These are phyloP conservation scores for Amylocystis lapponica DNA, from an alignment of 768 basidiomycete genomes.

Conservation along the genomic window DNA sequence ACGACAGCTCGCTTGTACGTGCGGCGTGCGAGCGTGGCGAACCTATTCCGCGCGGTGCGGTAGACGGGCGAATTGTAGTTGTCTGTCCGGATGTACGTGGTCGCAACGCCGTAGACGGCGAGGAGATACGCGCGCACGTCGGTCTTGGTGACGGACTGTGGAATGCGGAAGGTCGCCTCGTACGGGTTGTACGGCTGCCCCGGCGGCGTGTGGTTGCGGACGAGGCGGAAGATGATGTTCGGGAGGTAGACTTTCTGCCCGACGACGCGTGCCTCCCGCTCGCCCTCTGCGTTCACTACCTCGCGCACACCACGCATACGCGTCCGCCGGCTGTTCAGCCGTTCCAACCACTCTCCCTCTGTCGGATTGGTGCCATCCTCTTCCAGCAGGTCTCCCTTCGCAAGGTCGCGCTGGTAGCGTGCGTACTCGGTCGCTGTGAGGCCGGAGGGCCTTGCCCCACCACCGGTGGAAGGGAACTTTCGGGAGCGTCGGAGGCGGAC, in stretches of 20 bases:
- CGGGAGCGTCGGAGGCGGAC: slow-evolving; percentile 61
- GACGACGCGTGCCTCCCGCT: slow-evolving; percentile 49
- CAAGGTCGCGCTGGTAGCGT: slow-evolving; percentile 53
- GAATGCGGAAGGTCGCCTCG: slow-evolving; percentile 90
- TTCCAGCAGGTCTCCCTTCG: slow-evolving; percentile 42
- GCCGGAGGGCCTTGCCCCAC: slow-evolving; percentile 48
- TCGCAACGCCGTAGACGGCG: slow-evolving; percentile 81
- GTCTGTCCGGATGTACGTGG: slow-evolving; percentile 95
- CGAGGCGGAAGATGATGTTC: slow-evolving; percentile 76
- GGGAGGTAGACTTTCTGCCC: slow-evolving; percentile 87
- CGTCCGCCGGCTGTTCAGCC: slow-evolving; percentile 50
- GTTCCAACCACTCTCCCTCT: slow-evolving; percentile 53
- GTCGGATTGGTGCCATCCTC: slow-evolving; percentile 31
- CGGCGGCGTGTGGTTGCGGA: slow-evolving; percentile 73
- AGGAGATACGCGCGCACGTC: slow-evolving; percentile 83
- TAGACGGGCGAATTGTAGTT: slow-evolving; percentile 65
- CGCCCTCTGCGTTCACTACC: slow-evolving; percentile 31
- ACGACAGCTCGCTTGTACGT: slow-evolving; percentile 92
- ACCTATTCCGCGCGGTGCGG: slow-evolving; percentile 15
- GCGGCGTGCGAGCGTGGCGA: slow-evolving; percentile 28
- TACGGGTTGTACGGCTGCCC: slow-evolving; percentile 89
- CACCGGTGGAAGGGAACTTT: slow-evolving; percentile 26
- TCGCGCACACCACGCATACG: slow-evolving; percentile 61
- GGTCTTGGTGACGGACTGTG: slow-evolving; percentile 86
- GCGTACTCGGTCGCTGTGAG: slow-evolving; percentile 62